Percentiles rank a stretch among this genome's conserved stretches.
phyloP scores from a whole-genome alignment of 441 rosid species.

The Gossypium schwendimanii region DNA sequence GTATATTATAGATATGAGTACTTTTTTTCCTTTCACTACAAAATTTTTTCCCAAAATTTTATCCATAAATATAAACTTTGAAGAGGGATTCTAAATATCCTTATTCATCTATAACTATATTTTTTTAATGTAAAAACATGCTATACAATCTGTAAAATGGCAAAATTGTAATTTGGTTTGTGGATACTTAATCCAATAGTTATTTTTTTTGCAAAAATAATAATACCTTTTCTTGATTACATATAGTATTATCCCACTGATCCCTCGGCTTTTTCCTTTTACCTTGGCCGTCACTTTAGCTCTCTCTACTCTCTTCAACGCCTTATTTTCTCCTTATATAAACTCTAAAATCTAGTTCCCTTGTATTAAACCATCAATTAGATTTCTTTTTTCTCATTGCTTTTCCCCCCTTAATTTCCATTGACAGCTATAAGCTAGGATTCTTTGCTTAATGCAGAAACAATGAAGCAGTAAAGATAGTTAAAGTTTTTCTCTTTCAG shows the following conservation, averaged over 20 bases:
- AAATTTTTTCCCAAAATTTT: too few species aligned
- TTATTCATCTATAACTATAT: too few species aligned
- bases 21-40: too few species aligned
- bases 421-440: not conserved
- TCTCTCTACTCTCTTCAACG: not conserved
- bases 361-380: not conserved
- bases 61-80: too few species aligned
- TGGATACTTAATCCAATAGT: not conserved
- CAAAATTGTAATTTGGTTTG: not conserved
- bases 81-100: too few species aligned
- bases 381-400: not conserved
- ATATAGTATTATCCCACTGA: not conserved
- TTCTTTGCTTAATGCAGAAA: not conserved
- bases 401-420: not conserved
- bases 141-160: not conserved
- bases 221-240: not conserved
- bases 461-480: not conserved
- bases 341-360: not conserved
- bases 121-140: not conserved
- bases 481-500: not conserved
- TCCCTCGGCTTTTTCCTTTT: not conserved
- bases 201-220: not conserved
- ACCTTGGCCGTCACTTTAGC: not conserved
- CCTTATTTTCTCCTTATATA: not conserved
- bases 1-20: too few species aligned